Conservation (phyloP, 2,329 filamentous ascomycete genomes). For the Penicillium glabrum region DNA sequence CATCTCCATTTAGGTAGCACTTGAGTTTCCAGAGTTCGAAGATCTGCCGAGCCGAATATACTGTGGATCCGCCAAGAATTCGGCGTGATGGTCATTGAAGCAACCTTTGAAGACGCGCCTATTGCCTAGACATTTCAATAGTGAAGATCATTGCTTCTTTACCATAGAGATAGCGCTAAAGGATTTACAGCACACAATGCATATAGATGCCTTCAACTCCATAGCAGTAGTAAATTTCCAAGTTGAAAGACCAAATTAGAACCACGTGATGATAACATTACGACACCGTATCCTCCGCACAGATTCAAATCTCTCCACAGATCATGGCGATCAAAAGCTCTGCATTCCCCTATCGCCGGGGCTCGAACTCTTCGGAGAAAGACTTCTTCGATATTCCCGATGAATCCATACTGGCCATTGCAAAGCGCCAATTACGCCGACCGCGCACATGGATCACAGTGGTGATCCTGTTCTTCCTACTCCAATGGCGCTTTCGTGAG, state of each 20-base stretch:
- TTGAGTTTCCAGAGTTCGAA: too few relatives aligned
- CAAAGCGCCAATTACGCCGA: slow-evolving; percentile 33
- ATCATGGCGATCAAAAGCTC: slow-evolving; percentile 12
- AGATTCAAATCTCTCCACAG: background rate
- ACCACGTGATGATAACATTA: background rate
- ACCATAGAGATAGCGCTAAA: too few relatives aligned
- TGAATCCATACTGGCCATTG: slow-evolving; percentile 27
- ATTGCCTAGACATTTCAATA: too few relatives aligned
- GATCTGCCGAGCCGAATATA: too few relatives aligned
- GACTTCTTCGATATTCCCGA: slow-evolving; percentile 41
- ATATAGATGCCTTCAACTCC: too few relatives aligned
- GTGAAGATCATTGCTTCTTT: too few relatives aligned
- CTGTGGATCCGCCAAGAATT: too few relatives aligned
- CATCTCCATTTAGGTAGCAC: too few relatives aligned
- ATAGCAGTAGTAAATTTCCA: background rate
- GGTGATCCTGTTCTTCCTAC: slow-evolving; percentile 23
- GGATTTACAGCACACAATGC: too few relatives aligned
- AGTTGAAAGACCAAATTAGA: background rate
- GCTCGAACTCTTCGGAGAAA: slow-evolving; percentile 31
- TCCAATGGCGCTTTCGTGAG: slow-evolving; percentile 26
- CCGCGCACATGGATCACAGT: slow-evolving; percentile 32
- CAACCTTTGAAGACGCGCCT: too few relatives aligned
- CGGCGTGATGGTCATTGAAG: too few relatives aligned
- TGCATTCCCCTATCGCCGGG: slow-evolving; percentile 27
- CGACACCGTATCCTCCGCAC: background rate